A percentile compares a stretch with the other conserved stretches of the same genome.
Evolutionary conservation across 108 stramenopile genomes (phyloP).

Genomic region (Cyclotella baltica): DNA sequence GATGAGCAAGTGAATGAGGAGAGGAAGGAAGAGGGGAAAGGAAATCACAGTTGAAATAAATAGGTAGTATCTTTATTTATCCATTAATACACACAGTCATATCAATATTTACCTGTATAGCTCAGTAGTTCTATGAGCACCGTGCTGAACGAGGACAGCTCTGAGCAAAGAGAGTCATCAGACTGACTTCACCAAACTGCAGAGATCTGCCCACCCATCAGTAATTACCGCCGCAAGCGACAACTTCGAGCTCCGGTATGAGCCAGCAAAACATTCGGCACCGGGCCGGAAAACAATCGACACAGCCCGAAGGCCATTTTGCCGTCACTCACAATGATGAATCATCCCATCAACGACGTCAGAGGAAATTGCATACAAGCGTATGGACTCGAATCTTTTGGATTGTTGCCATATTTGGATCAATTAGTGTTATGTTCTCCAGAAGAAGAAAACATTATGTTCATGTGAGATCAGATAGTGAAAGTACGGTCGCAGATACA

Average conservation of each 20-base stretch:
- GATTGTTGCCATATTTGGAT: slow-evolving; percentile 30
- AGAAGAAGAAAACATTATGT: slow-evolving; percentile 2
- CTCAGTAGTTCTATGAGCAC: too few relatives aligned
- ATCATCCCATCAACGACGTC: slow-evolving; percentile 5
- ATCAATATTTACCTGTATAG: too few relatives aligned
- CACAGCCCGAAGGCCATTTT: background rate
- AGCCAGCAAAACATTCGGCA: slow-evolving; percentile 23
- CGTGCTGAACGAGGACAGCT: too few relatives aligned
- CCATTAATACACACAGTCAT: too few relatives aligned
- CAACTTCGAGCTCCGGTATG: background rate
- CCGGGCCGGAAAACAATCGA: slow-evolving; percentile 5
- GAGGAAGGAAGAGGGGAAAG: background rate
- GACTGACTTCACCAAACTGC: too few relatives aligned
- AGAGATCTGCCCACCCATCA: too few relatives aligned
- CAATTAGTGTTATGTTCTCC: slow-evolving; percentile 18
- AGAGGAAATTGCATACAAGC: slow-evolving; percentile 26
- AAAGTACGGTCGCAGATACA: background rate
- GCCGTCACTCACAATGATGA: background rate
- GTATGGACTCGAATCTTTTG: slow-evolving; percentile 35
- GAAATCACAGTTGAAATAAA: background rate
- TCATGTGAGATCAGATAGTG: background rate
- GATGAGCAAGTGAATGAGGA: too few relatives aligned
- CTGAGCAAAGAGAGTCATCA: too few relatives aligned
- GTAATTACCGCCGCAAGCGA: too few relatives aligned
- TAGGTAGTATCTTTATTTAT: too few relatives aligned